phyloP scores from a whole-genome alignment of 768 basidiomycete genomes.

The Suillus luteus region DNA sequence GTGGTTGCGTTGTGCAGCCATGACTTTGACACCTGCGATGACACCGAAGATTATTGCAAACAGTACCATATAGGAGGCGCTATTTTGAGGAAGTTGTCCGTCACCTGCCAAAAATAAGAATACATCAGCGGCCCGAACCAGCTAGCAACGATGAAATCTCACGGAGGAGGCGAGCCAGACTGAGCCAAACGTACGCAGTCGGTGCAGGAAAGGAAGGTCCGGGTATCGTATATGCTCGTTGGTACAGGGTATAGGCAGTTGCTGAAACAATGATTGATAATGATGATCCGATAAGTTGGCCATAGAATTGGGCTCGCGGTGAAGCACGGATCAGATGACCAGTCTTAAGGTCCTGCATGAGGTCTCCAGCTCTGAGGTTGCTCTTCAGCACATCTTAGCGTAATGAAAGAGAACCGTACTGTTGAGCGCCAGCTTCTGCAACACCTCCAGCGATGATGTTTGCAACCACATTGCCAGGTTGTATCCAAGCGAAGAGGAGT shows the following conservation, averaged over 20 bases:
- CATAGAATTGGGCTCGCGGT: constrained; percentile 92
- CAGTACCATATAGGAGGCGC: constrained; percentile 72
- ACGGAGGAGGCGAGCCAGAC: constrained; percentile 76
- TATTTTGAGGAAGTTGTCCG: constrained; percentile 79
- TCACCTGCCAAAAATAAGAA: constrained; percentile 53
- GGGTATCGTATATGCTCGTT: constrained; percentile 84
- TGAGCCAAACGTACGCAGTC: constrained; percentile 92
- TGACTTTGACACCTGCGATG: constrained; percentile 67
- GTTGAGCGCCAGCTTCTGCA: constrained; percentile 93
- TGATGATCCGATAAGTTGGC: constrained; percentile 88
- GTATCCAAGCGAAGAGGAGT: constrained; percentile 90
- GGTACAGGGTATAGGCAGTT: constrained; percentile 86
- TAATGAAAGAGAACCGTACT: constrained; percentile 47
- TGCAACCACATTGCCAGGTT: constrained; percentile 94
- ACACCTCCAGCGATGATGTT: constrained; percentile 97
- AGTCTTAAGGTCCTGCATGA: constrained; percentile 99
- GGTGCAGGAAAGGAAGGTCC: constrained; percentile 96
- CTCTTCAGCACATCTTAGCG: constrained; percentile 10
- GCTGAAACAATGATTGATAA: constrained; percentile 89
- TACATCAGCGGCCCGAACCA: constrained; percentile 9
- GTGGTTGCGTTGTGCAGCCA: constrained; percentile 48
- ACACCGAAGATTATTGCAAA: constrained; percentile 74
- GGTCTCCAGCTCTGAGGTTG: constrained; percentile 77
- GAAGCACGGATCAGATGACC: constrained; percentile 92
- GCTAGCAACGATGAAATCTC: constrained; percentile 30